Evolutionary conservation across 2,329 filamentous ascomycete genomes (phyloP), one percentile per base, ranked within the genome.

Genomic region (Verticillium zaregamsianum): DNA sequence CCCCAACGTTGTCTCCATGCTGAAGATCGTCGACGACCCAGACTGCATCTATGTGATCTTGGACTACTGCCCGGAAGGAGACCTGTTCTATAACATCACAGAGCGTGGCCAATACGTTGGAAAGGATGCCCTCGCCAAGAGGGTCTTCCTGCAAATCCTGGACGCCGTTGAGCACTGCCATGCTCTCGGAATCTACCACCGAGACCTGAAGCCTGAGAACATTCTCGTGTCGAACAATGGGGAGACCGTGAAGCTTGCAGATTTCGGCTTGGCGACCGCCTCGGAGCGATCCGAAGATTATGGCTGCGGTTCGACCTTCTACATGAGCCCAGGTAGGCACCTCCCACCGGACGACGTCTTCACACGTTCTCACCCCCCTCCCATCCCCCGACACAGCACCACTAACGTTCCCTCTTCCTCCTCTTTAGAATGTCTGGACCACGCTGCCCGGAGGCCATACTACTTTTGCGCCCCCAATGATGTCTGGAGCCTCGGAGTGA

Each of bases 201-300:
- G 95, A 77, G 95, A 99, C 76, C 83, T 99, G 65, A 99, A 99
- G 84, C 95, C 95, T 63, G 95, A 99, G 82, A 99, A 99, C 77
- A 92, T 99, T 68, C 81, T 99, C 72, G 94, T 99, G 62, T 90
- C 91, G 70, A 90, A 97, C 79, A 83, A 89, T 66, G 94, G 94
- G 67, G 87, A 90, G 78, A 95, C 92, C 39, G 92, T 97, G 72
- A 97, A 98, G 80, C 86, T 99, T 67, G 95, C 94, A 67, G 95
- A 99, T 78, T 99, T 99, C 83, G 95, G 95, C 73, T 86, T 99
- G 61, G 95, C 95, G 63, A 98, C 93, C 28, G 88, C 87, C 62
- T 91, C 94, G 67, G 84, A 87, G 67, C 83, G 89, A 68, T 97
- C 94, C 66, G 90, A 93, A 69, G 95, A 99, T 76, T 97, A 97